phyloP scores from a whole-genome alignment of 2,329 filamentous ascomycete species.

The Sordariomycetes sp. region DNA sequence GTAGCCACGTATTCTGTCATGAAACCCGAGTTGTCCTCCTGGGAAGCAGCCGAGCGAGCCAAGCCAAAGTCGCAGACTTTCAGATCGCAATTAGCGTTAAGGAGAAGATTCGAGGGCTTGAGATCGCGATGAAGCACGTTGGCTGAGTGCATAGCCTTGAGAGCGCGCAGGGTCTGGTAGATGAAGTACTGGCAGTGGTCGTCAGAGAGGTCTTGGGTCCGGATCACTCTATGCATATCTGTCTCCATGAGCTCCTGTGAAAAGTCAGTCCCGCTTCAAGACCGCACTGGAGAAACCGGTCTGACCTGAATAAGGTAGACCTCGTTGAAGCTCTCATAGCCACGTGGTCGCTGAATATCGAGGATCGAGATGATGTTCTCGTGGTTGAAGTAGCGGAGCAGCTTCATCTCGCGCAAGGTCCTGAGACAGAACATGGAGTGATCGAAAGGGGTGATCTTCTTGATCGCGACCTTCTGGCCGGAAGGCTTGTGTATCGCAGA shows the following conservation, averaged over 20 bases:
- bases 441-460: slow-evolving; percentile 99
- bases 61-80: slow-evolving; percentile 99
- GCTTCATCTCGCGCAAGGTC: slow-evolving; percentile 97
- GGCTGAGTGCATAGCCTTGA: slow-evolving; percentile 99
- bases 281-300: too few relatives aligned
- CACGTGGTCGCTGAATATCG: slow-evolving; percentile 96
- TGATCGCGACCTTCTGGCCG: slow-evolving; percentile 97
- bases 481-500: slow-evolving; percentile 98
- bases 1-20: slow-evolving; percentile 99
- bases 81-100: slow-evolving; percentile 97
- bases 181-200: slow-evolving; percentile 99
- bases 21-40: slow-evolving; percentile 99
- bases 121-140: slow-evolving; percentile 96
- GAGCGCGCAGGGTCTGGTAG: slow-evolving; percentile 93
- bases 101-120: slow-evolving; percentile 91
- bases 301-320: slow-evolving; percentile 94
- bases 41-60: slow-evolving; percentile 67
- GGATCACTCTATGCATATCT: slow-evolving; percentile 98
- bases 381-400: slow-evolving; percentile 97
- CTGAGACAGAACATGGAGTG: slow-evolving; percentile 98
- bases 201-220: slow-evolving; percentile 95
- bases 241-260: slow-evolving; percentile 98
- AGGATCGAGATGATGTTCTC: slow-evolving; percentile 99
- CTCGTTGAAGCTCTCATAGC: slow-evolving; percentile 92
- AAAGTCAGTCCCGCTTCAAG: too few relatives aligned